phyloP scores from a whole-genome alignment of 1,139 yeast genomes.

The Candida sanyaensis region DNA sequence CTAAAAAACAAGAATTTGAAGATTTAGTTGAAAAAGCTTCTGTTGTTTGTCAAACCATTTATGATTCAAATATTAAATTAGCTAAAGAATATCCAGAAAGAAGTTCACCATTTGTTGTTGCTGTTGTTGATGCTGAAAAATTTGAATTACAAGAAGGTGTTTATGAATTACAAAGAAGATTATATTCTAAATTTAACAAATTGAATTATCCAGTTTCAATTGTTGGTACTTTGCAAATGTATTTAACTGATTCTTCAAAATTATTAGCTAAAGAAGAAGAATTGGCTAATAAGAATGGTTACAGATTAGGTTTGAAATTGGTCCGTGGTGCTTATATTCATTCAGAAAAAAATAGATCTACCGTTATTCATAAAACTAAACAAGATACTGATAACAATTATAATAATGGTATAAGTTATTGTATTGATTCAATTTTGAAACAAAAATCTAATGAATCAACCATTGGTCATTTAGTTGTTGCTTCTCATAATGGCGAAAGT shows the following conservation, averaged over 20 bases:
- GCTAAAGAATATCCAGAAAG: conserved; percentile 60
- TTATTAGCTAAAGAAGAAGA: conserved; percentile 64
- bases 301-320: conserved; percentile 82
- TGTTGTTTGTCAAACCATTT: conserved; percentile 54
- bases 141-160: conserved; percentile 87
- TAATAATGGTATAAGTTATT: conserved; percentile 66
- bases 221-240: conserved; percentile 94
- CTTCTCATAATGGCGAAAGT: conserved; percentile 87
- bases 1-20: conserved; percentile 50
- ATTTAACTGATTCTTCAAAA: conserved; percentile 68
- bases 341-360: conserved; percentile 71
- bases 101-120: conserved; percentile 78
- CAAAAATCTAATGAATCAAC: conserved; percentile 44
- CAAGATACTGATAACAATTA: conserved; percentile 75
- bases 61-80: conserved; percentile 53
- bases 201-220: conserved; percentile 60
- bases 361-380: conserved; percentile 74
- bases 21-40: conserved; percentile 67
- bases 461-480: conserved; percentile 86
- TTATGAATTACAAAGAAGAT: conserved; percentile 82
- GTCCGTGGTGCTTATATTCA: conserved; percentile 99
- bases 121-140: conserved; percentile 93
- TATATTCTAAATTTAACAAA: conserved; percentile 75
- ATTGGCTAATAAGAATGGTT: conserved; percentile 62
- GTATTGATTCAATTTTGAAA: conserved; percentile 62